Percentiles rank a stretch among this genome's conserved stretches.
phyloP scores from a whole-genome alignment of 163 green algal species.

The Chlorella variabilis region DNA sequence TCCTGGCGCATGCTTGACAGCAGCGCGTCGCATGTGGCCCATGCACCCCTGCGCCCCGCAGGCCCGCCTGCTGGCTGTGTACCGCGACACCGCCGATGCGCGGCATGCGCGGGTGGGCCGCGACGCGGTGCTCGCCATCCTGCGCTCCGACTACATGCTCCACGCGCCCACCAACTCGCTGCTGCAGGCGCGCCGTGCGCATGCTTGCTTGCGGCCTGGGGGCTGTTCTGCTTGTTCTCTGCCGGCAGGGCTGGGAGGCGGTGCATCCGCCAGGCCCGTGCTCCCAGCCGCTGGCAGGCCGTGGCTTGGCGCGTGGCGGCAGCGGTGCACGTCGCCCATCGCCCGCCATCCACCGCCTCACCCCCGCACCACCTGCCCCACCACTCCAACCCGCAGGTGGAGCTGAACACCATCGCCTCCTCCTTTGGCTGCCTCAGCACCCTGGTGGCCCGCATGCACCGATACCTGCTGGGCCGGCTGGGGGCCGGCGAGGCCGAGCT shows the following conservation, averaged over 20 bases:
- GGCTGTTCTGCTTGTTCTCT: too few relatives aligned
- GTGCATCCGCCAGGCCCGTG: too few relatives aligned
- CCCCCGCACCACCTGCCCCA: too few relatives aligned
- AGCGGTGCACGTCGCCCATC: too few relatives aligned
- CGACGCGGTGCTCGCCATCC: constrained; percentile 73
- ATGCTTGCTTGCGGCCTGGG: too few relatives aligned
- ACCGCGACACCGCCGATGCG: constrained; percentile 35
- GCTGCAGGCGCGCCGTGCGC: constrained; percentile 87
- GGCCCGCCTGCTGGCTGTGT: constrained; percentile 61
- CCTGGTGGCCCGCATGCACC: constrained; percentile 74
- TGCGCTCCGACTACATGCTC: constrained; percentile 99
- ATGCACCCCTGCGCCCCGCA: too few relatives aligned
- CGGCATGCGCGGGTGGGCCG: background rate
- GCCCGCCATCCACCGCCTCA: too few relatives aligned
- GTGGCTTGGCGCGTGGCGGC: too few relatives aligned
- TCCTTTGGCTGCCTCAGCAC: constrained; percentile 93
- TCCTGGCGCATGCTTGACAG: too few relatives aligned
- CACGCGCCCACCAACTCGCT: constrained; percentile 81
- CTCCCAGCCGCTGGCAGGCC: too few relatives aligned
- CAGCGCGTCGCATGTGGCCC: too few relatives aligned
- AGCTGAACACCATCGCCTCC: constrained; percentile 98
- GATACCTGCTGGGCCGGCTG: constrained; percentile 64
- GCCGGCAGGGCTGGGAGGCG: too few relatives aligned
- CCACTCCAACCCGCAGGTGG: constrained; percentile 72
- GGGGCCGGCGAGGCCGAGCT: constrained; percentile 43